These are phyloP conservation scores for Parafenestella ontariensis DNA, from an alignment of 2,329 filamentous ascomycete genomes.

Conservation along the genomic window DNA sequence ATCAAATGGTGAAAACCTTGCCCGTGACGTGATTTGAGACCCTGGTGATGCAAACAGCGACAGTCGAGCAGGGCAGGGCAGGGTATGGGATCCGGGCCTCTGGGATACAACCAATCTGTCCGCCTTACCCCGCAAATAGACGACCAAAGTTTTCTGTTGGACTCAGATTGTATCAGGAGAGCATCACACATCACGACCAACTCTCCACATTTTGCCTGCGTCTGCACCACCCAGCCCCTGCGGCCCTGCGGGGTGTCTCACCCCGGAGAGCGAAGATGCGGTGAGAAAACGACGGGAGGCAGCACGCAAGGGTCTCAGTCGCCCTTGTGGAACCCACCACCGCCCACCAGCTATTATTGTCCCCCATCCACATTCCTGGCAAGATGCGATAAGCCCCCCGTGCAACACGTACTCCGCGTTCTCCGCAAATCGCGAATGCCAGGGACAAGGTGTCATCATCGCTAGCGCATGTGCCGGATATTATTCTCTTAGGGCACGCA, in stretches of 20 bases:
- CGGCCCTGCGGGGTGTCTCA: constrained; percentile 25
- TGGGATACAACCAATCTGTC: constrained; percentile 18
- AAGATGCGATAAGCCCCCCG: constrained; percentile 23
- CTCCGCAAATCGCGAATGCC: constrained; percentile 15
- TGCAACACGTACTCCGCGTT: constrained; percentile 12
- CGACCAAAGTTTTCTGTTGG: constrained; percentile 3
- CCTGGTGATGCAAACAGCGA: constrained; percentile 37
- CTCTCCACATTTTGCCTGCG: constrained; percentile 15
- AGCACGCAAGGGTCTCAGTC: constrained; percentile 14
- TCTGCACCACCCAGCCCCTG: constrained; percentile 16
- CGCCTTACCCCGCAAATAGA: constrained; percentile 1
- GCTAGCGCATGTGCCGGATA: constrained; percentile 1
- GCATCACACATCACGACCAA: constrained; percentile 17
- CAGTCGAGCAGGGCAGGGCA: constrained; percentile 21
- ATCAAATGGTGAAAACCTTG: constrained; percentile 18
- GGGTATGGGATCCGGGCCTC: constrained; percentile 22
- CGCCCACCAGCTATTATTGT: constrained; percentile 18
- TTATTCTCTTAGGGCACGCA: constrained; percentile 1
- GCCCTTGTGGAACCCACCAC: constrained; percentile 20
- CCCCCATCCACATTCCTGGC: constrained; percentile 4
- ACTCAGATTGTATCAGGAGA: constrained; percentile 16
- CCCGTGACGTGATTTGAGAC: constrained; percentile 44
- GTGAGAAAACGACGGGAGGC: constrained; percentile 1
- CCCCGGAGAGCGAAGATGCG: constrained; percentile 10
- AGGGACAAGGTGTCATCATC: constrained; percentile 3